Evolutionary conservation across 2,329 filamentous ascomycete genomes (phyloP).

Genomic region (Magnaporthiopsis rhizophila): DNA sequence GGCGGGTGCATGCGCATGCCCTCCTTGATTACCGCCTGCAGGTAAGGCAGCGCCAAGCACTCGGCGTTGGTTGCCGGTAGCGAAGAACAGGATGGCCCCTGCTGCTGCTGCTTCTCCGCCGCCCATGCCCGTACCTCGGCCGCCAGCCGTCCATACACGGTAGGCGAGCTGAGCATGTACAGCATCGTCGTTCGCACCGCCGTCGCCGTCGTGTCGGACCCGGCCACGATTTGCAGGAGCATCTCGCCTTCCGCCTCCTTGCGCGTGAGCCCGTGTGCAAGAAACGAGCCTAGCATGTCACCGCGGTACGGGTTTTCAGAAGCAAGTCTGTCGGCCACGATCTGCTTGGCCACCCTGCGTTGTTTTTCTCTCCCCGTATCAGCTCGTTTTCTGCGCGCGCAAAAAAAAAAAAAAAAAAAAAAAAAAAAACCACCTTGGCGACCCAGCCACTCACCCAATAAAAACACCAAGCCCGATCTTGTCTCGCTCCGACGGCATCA

Average conservation of each 20-base stretch:
- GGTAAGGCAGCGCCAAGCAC: conserved; percentile 32
- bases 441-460: conserved; percentile 21
- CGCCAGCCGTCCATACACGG: conserved; percentile 15
- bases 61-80: conserved; percentile 28
- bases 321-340: conserved; percentile 21
- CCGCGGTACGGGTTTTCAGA: conserved; percentile 20
- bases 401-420: no score
- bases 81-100: conserved; percentile 12
- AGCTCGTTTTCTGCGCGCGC: conserved; percentile 7
- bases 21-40: conserved; percentile 43
- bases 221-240: conserved; percentile 27
- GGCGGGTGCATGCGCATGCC: conserved; percentile 38
- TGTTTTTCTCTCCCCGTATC: background rate
- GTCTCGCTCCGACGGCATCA: conserved; percentile 32
- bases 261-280: conserved; percentile 29
- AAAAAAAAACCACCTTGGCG: no score
- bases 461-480: conserved; percentile 30
- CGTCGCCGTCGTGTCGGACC: conserved; percentile 22
- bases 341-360: conserved; percentile 30
- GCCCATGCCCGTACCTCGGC: conserved; percentile 28
- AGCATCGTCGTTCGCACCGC: conserved; percentile 19
- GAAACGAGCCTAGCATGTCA: conserved; percentile 33
- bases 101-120: background rate
- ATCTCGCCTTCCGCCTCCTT: conserved; percentile 35
- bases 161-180: conserved; percentile 18